These are phyloP conservation scores for Fusarium illudens DNA, from an alignment of 2,329 filamentous ascomycete species.

Conservation along the genomic window DNA sequence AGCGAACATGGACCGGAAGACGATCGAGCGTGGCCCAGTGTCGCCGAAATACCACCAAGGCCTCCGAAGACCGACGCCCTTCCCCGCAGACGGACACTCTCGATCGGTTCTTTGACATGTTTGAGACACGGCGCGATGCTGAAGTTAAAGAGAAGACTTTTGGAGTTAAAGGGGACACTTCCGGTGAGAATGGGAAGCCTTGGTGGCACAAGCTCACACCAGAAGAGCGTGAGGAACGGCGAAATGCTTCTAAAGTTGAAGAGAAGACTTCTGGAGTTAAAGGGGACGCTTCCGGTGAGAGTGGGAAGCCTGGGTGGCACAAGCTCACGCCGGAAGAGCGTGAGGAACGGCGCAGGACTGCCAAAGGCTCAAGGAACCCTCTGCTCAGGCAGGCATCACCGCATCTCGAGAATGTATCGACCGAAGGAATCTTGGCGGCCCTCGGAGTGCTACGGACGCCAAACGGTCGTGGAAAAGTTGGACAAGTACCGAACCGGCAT, in stretches of 20 bases:
- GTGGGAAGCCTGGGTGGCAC: not conserved
- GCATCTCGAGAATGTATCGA: constrained; percentile 9
- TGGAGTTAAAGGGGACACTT: no score
- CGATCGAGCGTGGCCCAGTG: constrained; percentile 13
- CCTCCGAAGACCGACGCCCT: not conserved
- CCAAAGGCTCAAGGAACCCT: not conserved
- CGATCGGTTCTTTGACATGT: constrained; percentile 7
- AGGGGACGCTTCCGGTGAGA: no score
- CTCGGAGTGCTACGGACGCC: constrained; percentile 42
- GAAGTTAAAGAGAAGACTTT: not conserved
- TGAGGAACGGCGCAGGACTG: not conserved
- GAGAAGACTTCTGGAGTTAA: no score
- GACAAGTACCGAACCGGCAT: constrained; percentile 38
- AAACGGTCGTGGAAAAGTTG: constrained; percentile 22
- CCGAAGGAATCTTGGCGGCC: constrained; percentile 38
- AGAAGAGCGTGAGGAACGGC: constrained; percentile 5
- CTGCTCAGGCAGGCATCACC: constrained; percentile 14
- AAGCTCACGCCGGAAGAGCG: not conserved
- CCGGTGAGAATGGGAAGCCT: not conserved
- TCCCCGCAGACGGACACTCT: not conserved
- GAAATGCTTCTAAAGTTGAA: not conserved
- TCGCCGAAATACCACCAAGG: constrained; percentile 30
- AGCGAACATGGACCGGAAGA: constrained; percentile 8
- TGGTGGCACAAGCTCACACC: not conserved
- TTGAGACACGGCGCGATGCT: not conserved